Conservation (phyloP, 2,329 filamentous ascomycete genomes). For the Keithomyces neogunnii region DNA sequence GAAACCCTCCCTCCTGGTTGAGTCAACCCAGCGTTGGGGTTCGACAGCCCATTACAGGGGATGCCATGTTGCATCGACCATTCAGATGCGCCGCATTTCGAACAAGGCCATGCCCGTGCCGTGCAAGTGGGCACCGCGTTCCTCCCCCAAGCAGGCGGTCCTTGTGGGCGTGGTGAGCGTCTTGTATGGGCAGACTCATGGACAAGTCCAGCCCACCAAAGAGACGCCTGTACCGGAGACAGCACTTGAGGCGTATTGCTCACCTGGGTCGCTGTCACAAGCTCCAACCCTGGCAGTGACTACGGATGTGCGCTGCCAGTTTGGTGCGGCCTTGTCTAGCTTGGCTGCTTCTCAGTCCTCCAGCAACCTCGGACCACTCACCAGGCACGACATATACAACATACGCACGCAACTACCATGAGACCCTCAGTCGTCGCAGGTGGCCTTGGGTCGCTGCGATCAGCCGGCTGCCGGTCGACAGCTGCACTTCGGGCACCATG, state of each 20-base stretch:
- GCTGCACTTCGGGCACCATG: constrained; percentile 4
- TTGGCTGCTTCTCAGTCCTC: not conserved
- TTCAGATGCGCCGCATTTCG: too few species aligned
- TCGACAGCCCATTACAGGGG: too few species aligned
- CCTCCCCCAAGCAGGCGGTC: too few species aligned
- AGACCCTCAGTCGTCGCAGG: constrained; percentile 5
- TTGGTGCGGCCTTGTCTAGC: not conserved
- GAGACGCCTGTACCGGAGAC: too few species aligned
- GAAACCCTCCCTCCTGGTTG: too few species aligned
- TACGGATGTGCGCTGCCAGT: not conserved
- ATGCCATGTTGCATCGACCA: too few species aligned
- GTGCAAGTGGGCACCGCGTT: too few species aligned
- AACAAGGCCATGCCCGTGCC: too few species aligned
- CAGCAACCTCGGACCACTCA: not conserved
- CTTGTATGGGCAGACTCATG: not conserved
- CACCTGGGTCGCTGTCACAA: not conserved
- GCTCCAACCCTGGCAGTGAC: not conserved
- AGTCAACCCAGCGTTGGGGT: too few species aligned
- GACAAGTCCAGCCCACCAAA: not conserved
- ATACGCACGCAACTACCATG: not conserved
- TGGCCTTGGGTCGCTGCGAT: constrained; percentile 6
- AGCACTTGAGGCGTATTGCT: too few species aligned
- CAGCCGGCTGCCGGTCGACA: constrained; percentile 1
- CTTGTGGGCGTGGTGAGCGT: too few species aligned
- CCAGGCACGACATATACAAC: not conserved